Percentiles rank a stretch among this genome's conserved stretches.
phyloP scores from a whole-genome alignment of 163 green algal genomes.

The Scenedesmus sp. region DNA sequence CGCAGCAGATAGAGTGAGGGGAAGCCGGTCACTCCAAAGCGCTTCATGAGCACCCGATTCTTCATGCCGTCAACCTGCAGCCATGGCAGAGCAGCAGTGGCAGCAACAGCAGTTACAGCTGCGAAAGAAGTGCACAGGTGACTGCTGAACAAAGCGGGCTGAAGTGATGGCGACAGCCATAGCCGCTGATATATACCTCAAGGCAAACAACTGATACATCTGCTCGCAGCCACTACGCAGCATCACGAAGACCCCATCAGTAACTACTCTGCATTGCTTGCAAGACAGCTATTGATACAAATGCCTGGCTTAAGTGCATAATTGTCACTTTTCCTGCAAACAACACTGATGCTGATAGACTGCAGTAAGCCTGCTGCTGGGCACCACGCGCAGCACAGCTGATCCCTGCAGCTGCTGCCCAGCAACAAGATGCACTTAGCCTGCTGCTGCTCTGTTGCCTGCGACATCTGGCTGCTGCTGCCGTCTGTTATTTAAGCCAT shows the following conservation, averaged over 20 bases:
- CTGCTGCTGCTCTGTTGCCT: background rate
- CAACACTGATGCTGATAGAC: background rate
- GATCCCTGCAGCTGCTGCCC: background rate
- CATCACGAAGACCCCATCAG: too few relatives aligned
- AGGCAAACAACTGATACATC: too few relatives aligned
- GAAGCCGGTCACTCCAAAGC: constrained; percentile 55
- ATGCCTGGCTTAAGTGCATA: too few relatives aligned
- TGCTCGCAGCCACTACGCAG: too few relatives aligned
- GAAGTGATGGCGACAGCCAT: too few relatives aligned
- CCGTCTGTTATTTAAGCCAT: too few relatives aligned
- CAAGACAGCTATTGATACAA: too few relatives aligned
- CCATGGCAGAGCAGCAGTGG: background rate
- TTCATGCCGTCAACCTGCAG: constrained; percentile 58
- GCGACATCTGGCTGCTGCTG: too few relatives aligned
- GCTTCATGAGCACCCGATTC: constrained; percentile 56
- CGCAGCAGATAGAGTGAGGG: constrained; percentile 62
- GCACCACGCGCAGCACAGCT: background rate
- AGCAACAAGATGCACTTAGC: background rate
- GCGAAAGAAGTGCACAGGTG: background rate
- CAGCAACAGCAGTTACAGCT: background rate
- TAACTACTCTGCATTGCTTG: too few relatives aligned
- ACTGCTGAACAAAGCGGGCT: too few relatives aligned
- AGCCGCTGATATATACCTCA: too few relatives aligned
- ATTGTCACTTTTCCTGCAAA: background rate
- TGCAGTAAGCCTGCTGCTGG: background rate